Conservation (phyloP, 2,329 filamentous ascomycete genomes). For the Nemania bipapillata region DNA sequence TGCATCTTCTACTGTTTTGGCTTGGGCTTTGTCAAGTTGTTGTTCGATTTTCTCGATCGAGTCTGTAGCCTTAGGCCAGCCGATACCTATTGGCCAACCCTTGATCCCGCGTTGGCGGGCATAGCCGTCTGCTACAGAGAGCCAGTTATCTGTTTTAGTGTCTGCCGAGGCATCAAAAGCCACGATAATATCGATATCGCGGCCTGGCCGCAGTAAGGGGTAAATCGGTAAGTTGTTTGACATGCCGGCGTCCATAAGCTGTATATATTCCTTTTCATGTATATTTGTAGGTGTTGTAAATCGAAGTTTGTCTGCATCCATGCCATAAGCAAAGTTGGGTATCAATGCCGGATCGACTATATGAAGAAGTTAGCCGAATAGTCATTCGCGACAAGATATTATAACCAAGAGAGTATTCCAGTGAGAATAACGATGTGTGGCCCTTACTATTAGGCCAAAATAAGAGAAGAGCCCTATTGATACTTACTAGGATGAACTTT, state of each 20-base stretch:
- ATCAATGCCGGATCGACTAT: slow-evolving; percentile 82
- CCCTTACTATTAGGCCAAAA: background rate
- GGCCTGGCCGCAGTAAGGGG: slow-evolving; percentile 85
- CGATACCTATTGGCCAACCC: slow-evolving; percentile 94
- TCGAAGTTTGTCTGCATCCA: slow-evolving; percentile 78
- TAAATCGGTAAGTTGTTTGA: slow-evolving; percentile 98
- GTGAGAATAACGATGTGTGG: background rate
- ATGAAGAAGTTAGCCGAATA: slow-evolving; percentile 6
- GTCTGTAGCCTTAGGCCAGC: slow-evolving; percentile 79
- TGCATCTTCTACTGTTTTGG: slow-evolving; percentile 68
- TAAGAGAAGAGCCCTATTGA: background rate
- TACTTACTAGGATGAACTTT: slow-evolving; percentile 81
- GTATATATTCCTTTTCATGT: slow-evolving; percentile 75
- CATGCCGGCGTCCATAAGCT: slow-evolving; percentile 98
- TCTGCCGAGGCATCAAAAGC: slow-evolving; percentile 96
- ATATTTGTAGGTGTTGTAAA: slow-evolving; percentile 81
- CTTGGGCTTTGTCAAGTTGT: slow-evolving; percentile 75
- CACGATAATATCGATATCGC: slow-evolving; percentile 88
- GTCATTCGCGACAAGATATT: background rate
- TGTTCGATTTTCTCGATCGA: slow-evolving; percentile 68
- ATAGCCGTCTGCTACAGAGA: slow-evolving; percentile 92
- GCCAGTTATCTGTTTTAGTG: slow-evolving; percentile 94
- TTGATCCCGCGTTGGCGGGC: slow-evolving; percentile 88
- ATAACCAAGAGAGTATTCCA: background rate
- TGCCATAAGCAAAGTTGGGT: slow-evolving; percentile 86